phyloP scores from a whole-genome alignment of 2,329 filamentous ascomycete species.

The Phyllachora maydis region DNA sequence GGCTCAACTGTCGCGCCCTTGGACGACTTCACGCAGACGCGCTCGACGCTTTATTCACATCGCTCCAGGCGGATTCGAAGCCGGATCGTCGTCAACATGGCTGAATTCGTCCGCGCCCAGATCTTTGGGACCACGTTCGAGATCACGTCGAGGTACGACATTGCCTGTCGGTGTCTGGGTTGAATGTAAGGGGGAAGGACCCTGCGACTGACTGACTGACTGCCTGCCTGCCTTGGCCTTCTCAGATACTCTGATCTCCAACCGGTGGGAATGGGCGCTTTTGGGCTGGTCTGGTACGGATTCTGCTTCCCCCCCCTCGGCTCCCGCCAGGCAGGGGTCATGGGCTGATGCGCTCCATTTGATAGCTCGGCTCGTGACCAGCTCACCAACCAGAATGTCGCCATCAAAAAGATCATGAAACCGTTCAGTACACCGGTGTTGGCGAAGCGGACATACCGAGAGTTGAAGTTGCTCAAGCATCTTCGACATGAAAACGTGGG shows the following conservation, averaged over 20 bases:
- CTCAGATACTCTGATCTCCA: conserved; percentile 89
- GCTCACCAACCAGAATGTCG: conserved; percentile 89
- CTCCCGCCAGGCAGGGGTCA: neutral
- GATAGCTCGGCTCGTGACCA: conserved; percentile 90
- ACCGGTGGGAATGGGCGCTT: conserved; percentile 96
- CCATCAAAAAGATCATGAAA: conserved; percentile 99
- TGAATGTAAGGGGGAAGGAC: too few species aligned
- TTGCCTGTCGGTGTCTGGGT: too few species aligned
- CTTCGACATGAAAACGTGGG: conserved; percentile 85
- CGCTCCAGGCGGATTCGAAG: too few species aligned
- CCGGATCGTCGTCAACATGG: conserved; percentile 68
- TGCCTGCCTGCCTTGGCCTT: neutral
- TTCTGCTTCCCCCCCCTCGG: neutral
- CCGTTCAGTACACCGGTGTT: conserved; percentile 98
- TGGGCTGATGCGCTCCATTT: conserved; percentile 4
- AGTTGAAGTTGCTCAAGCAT: conserved; percentile 94
- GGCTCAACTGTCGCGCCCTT: too few species aligned
- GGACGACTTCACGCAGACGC: too few species aligned
- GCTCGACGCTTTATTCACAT: too few species aligned
- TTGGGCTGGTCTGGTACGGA: conserved; percentile 83
- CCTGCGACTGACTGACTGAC: neutral
- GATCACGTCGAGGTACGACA: conserved; percentile 87
- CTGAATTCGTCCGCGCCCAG: conserved; percentile 96
- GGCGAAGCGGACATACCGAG: conserved; percentile 92
- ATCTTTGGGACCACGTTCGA: conserved; percentile 99